Evolutionary conservation across 495 filamentous ascomycete genomes (phyloP).

Genomic region (Xylaria flabelliformis): DNA sequence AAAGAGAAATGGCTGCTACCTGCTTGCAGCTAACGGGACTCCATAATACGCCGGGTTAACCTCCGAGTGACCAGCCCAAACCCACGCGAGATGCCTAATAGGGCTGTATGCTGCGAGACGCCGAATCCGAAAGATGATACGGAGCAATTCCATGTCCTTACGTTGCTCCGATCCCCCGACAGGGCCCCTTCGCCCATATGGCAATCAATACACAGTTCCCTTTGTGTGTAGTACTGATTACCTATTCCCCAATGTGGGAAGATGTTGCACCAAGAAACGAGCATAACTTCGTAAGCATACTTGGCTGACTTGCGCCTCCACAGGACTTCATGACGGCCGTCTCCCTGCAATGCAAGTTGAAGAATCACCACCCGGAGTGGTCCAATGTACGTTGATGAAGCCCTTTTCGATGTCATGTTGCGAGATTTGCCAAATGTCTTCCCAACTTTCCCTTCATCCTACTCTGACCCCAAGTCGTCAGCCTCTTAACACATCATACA

Average conservation of each 20-base stretch:
- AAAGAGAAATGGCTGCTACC: not conserved
- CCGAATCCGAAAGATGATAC: slow-evolving; percentile 20
- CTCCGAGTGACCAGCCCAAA: slow-evolving; percentile 23
- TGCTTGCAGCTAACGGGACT: slow-evolving; percentile 21
- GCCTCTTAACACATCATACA: slow-evolving; percentile 2
- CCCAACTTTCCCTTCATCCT: not conserved
- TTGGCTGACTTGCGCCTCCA: slow-evolving; percentile 18
- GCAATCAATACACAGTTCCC: not conserved
- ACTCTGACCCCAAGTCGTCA: not conserved
- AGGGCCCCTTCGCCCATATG: not conserved
- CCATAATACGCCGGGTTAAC: slow-evolving; percentile 23
- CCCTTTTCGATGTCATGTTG: slow-evolving; percentile 23
- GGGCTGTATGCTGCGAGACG: slow-evolving; percentile 25
- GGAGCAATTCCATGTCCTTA: not conserved
- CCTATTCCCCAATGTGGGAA: not conserved
- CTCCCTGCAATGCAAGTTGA: slow-evolving; percentile 59
- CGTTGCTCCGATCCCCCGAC: slow-evolving; percentile 9
- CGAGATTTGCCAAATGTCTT: not conserved
- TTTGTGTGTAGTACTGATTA: not conserved
- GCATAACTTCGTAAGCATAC: not conserved
- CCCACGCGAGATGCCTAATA: slow-evolving; percentile 24
- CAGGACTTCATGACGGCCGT: slow-evolving; percentile 68
- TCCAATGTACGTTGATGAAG: slow-evolving; percentile 57
- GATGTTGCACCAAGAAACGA: not conserved
- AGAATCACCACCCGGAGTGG: slow-evolving; percentile 70